Base-by-base conservation (phyloP, 176 grass and related monocot species). In the Zoysia japonica region DNA sequence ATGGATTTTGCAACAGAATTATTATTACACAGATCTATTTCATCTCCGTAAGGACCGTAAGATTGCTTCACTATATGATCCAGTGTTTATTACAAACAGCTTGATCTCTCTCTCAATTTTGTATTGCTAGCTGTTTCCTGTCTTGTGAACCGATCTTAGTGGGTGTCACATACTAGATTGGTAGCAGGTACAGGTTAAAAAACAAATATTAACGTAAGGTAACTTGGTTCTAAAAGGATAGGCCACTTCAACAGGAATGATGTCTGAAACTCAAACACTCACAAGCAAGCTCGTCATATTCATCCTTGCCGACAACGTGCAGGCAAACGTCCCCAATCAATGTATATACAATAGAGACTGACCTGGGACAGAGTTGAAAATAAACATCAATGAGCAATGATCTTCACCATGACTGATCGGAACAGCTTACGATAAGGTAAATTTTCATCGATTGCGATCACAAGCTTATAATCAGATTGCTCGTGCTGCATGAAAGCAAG, bases 251-350 rank as follows among this genome's bases (percentile, higher is more conserved):
- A 78, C 45, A 11, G 5, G 3, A 71, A 44, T 63, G 47, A 6
- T 20, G 36, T 37, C 44, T 39, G 66, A 75, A 36, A 47, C 9
- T 49, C 6, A 61, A 61, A 13, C 40, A 89, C 95, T 98, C 75
- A 98, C 95, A 55, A 76, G 92, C 92, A 91, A 98, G 95, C 55
- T 98, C 95, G 7, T 98, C 95, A 9, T 98, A 98, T 74, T 98
- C 95, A 93, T 98, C 95, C 81, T 98, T 98, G 61, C 96, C 96
- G 69, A 98, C 92, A 66, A 94, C 80, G 84, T 94, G 94, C 63
- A 98, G 72, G 84, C 90, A 94, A 56, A 98, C 86, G 68, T 98
- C 96, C 14, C 96, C 96, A 61, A 94, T 83, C 77, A 89, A 83
- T 38, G 92, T 94, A 71, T 98, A 98, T 11, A 98, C 96, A 79